Base-by-base conservation (phyloP, 129 eudicot genomes). In the Pulicaria dysenterica region DNA sequence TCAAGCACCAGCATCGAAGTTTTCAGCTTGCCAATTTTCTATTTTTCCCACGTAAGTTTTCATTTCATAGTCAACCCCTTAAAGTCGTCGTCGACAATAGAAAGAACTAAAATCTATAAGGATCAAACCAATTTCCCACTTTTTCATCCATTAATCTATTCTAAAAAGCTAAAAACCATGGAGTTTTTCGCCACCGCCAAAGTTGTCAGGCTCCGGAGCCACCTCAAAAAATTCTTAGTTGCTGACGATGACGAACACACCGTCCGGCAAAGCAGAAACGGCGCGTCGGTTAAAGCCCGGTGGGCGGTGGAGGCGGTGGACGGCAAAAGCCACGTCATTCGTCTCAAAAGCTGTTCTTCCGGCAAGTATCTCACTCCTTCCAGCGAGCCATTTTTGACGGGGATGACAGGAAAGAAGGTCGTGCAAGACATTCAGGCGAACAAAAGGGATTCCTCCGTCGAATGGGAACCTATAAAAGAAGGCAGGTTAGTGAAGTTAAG, bases 391-490 rank as follows among this genome's bases (percentile, higher is more conserved):
- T 83, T 79, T 59, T 58, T 89, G 5, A 76, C 88, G 3, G 96
- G 97, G 48, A 74, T 83, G 91, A 92, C 98, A 0, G 98, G 98
- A 2, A 86, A 85, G 24, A 89, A 82, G 51, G 96, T 89, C 36
- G 67, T 89, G 24, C 94, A 85, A 51, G 73, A 81, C 2, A 14
- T 53, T 41, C 75, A 69, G 8, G 78, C 56, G 13, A 59, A 67
- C 14, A 53, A 61, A 8, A 67, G 70, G 43, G 91, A 87, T 39
- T 24, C 55, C 1, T 76, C 88, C 0, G 50, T 81, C 10, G 96
- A 86, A 56, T 92, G 96, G 98, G 96, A 92, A 68, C 98, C 98
- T 12, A 85, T 89, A 37, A 89, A 76, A 63, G 88, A 85, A 63
- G 89, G 86, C 67, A 78, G 8, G 48, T 54, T 44, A 10, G 88